phyloP scores from a whole-genome alignment of 352 stramenopile species.

The Pythium pyrilobum region DNA sequence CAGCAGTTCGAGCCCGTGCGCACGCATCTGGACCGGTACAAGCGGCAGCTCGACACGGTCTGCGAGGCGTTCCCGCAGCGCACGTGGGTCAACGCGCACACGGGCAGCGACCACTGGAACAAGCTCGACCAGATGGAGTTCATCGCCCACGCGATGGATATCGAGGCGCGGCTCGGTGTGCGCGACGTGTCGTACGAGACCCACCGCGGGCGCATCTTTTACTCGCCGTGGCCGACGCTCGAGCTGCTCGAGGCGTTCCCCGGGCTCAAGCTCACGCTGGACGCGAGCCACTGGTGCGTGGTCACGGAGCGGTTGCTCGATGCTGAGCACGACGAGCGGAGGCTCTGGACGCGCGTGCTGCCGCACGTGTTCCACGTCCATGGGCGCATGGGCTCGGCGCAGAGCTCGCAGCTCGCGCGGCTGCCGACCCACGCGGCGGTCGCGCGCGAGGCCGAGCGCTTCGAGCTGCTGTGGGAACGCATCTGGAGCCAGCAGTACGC shows the following conservation, averaged over 20 bases:
- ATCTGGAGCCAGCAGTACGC: constrained; percentile 39
- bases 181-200: constrained; percentile 51
- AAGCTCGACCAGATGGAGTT: constrained; percentile 41
- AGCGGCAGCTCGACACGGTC: constrained; percentile 25
- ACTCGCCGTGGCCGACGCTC: constrained; percentile 65
- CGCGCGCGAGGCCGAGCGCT: constrained; percentile 30
- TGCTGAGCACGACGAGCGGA: constrained; percentile 30
- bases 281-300: constrained; percentile 66
- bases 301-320: constrained; percentile 57
- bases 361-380: constrained; percentile 60
- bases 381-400: constrained; percentile 45
- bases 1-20: constrained; percentile 53
- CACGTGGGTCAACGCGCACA: constrained; percentile 54
- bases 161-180: constrained; percentile 30
- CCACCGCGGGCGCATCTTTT: constrained; percentile 59
- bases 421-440: constrained; percentile 27
- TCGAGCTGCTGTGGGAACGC: constrained; percentile 44
- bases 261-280: constrained; percentile 56
- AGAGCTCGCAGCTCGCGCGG: constrained; percentile 44
- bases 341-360: constrained; percentile 37
- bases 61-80: constrained; percentile 22
- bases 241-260: constrained; percentile 55
- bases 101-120: constrained; percentile 52
- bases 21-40: constrained; percentile 35
- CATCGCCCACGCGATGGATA: constrained; percentile 39